A percentile compares a stretch with the other conserved stretches of the same genome.
Evolutionary conservation across 768 basidiomycete species (phyloP).

Genomic region (Amyloporia xantha): DNA sequence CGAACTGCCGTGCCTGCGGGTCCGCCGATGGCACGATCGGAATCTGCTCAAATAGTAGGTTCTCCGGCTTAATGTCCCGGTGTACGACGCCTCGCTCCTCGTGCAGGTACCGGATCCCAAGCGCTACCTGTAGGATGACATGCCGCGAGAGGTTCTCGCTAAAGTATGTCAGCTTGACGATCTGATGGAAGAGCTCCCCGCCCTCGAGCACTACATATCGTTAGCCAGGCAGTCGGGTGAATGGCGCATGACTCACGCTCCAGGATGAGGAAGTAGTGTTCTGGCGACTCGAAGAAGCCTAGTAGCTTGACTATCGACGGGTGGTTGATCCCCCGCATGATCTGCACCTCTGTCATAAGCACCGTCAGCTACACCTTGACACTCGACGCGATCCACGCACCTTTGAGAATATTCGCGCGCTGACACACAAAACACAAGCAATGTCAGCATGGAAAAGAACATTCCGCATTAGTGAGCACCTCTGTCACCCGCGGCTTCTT

Average conservation of each 20-base stretch:
- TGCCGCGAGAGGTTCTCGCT: conserved; percentile 96
- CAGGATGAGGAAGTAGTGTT: conserved; percentile 91
- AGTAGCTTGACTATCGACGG: conserved; percentile 89
- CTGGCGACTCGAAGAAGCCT: conserved; percentile 86
- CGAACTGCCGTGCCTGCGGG: conserved; percentile 76
- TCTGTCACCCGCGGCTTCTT: conserved; percentile 97
- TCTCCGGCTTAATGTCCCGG: conserved; percentile 99
- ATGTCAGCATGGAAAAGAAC: conserved; percentile 17
- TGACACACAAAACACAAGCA: conserved; percentile 31
- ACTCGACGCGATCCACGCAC: conserved; percentile 28
- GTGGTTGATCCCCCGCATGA: conserved; percentile 93
- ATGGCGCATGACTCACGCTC: conserved; percentile 54
- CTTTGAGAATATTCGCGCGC: conserved; percentile 98
- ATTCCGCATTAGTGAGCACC: conserved; percentile 46
- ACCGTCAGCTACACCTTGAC: neutral
- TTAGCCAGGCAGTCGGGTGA: neutral
- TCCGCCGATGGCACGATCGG: conserved; percentile 83
- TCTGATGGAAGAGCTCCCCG: conserved; percentile 97
- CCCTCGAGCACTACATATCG: conserved; percentile 82
- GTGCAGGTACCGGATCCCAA: conserved; percentile 92
- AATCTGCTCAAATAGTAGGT: conserved; percentile 89
- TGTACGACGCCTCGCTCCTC: conserved; percentile 98
- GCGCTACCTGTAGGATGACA: conserved; percentile 92
- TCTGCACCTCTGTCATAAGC: conserved; percentile 83
- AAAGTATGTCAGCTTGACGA: conserved; percentile 98